These are phyloP conservation scores for Thalassiosira livingstoniorum DNA, from an alignment of 352 stramenopile genomes.

Conservation along the genomic window DNA sequence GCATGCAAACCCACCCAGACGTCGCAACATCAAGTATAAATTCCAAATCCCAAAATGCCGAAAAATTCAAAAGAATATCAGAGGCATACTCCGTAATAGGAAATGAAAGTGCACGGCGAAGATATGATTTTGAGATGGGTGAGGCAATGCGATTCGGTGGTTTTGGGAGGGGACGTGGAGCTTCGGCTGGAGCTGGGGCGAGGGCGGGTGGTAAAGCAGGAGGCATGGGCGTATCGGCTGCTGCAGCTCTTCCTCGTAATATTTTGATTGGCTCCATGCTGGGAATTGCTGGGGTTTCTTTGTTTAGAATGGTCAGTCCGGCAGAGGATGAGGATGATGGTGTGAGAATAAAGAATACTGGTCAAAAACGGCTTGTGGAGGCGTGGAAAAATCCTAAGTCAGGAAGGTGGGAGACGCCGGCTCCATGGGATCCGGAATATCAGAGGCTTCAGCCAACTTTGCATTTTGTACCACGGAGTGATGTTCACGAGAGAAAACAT, in stretches of 20 bases:
- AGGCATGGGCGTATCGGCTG: conserved; percentile 35
- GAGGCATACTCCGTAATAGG: conserved; percentile 74
- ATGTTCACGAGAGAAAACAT: no score
- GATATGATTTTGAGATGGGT: conserved; percentile 72
- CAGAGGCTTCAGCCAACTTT: conserved; percentile 69
- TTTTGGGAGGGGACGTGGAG: conserved; percentile 20
- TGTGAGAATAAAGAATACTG: conserved; percentile 29
- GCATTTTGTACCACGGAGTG: conserved; percentile 71
- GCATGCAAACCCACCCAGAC: conserved; percentile 78
- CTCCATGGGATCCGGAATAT: conserved; percentile 80
- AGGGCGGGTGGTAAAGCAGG: neutral
- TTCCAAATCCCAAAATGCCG: conserved; percentile 42
- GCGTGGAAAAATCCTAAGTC: conserved; percentile 81
- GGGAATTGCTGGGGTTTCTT: conserved; percentile 53
- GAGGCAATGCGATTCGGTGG: conserved; percentile 36
- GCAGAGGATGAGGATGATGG: conserved; percentile 32
- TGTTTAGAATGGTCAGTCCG: conserved; percentile 12
- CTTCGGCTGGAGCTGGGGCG: conserved; percentile 10
- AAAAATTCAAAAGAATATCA: conserved; percentile 82
- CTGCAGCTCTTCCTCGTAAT: conserved; percentile 68
- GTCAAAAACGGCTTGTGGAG: conserved; percentile 70
- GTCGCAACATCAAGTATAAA: conserved; percentile 29
- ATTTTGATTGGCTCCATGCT: conserved; percentile 65
- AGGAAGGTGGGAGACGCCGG: conserved; percentile 73
- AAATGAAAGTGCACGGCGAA: conserved; percentile 59